A percentile compares a stretch with the other conserved stretches of the same genome.
These are phyloP conservation scores for Cynanchum wilfordii DNA, from an alignment of 257 asterid genomes.

Conservation along the genomic window DNA sequence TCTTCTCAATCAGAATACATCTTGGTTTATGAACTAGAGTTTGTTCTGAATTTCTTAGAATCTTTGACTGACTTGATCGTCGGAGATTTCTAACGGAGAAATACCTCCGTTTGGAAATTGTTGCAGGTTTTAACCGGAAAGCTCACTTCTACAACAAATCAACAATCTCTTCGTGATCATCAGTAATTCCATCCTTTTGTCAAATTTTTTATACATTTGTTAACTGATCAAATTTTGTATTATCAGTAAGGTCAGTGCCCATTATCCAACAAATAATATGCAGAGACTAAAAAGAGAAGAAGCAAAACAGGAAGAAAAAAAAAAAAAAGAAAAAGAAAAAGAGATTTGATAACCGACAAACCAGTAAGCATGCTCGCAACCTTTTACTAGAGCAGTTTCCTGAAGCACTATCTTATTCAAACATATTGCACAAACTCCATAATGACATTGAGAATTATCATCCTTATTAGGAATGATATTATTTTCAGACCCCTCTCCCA, in stretches of 20 bases:
- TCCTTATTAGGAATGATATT: neutral
- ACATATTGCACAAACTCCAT: conserved; percentile 77
- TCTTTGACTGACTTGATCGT: too few relatives aligned
- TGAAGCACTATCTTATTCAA: conserved; percentile 63
- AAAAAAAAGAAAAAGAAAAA: neutral
- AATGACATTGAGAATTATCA: conserved; percentile 27
- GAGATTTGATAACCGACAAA: conserved; percentile 38
- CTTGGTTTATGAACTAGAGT: too few relatives aligned
- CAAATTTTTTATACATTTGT: too few relatives aligned
- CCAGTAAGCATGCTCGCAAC: conserved; percentile 99
- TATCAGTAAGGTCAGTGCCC: neutral
- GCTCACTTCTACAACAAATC: too few relatives aligned
- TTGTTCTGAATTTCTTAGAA: too few relatives aligned
- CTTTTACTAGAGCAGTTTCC: conserved; percentile 93
- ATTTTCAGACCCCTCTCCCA: conserved; percentile 1
- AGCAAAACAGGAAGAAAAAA: neutral
- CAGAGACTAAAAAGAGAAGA: neutral
- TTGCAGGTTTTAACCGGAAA: too few relatives aligned
- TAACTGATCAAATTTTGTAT: too few relatives aligned
- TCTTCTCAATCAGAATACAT: too few relatives aligned
- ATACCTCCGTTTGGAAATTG: too few relatives aligned
- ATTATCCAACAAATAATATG: neutral
- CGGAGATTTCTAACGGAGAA: too few relatives aligned
- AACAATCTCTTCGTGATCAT: too few relatives aligned
- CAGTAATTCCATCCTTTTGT: too few relatives aligned